Percentiles rank a stretch among this genome's conserved stretches.
Conservation (phyloP, 2,329 filamentous ascomycete genomes). For the Acrocalymma vagum region DNA sequence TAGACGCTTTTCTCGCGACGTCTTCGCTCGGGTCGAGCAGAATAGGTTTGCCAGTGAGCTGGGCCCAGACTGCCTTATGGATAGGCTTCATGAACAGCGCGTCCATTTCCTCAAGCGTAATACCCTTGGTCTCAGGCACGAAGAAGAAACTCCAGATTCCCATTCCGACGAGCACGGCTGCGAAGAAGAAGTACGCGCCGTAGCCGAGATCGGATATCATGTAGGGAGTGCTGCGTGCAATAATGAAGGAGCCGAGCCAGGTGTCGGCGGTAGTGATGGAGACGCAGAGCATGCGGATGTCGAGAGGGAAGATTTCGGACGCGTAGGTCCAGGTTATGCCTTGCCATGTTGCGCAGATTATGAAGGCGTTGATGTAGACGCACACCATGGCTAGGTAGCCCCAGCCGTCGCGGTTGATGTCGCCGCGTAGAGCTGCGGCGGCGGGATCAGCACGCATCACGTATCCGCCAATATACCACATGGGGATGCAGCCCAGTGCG, state of each 20-base stretch:
- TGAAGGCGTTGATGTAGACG: conserved; percentile 64
- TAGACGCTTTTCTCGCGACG: conserved; percentile 22
- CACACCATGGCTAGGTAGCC: conserved; percentile 64
- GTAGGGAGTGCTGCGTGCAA: conserved; percentile 49
- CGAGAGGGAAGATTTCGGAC: conserved; percentile 58
- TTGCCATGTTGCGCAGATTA: conserved; percentile 58
- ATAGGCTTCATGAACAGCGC: conserved; percentile 36
- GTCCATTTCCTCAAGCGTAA: conserved; percentile 42
- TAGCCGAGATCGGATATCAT: conserved; percentile 49
- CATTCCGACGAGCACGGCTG: conserved; percentile 36
- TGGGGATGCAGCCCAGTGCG: conserved; percentile 56
- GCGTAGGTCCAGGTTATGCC: conserved; percentile 55
- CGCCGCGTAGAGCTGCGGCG: conserved; percentile 52
- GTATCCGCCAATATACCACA: conserved; percentile 63
- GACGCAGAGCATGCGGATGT: conserved; percentile 51
- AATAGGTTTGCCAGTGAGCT: conserved; percentile 30
- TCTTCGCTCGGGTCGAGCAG: conserved; percentile 21
- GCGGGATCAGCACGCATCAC: conserved; percentile 62
- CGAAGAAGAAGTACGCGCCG: conserved; percentile 51
- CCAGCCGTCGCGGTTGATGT: conserved; percentile 54
- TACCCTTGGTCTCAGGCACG: conserved; percentile 42
- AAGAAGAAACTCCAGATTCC: conserved; percentile 43
- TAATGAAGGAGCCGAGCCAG: conserved; percentile 52
- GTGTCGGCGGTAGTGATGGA: conserved; percentile 49
- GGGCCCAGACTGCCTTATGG: conserved; percentile 40